A percentile compares a stretch with the other conserved stretches of the same genome.
phyloP scores from a whole-genome alignment of 495 filamentous ascomycete genomes.

The Hypoxylon subgilvum region DNA sequence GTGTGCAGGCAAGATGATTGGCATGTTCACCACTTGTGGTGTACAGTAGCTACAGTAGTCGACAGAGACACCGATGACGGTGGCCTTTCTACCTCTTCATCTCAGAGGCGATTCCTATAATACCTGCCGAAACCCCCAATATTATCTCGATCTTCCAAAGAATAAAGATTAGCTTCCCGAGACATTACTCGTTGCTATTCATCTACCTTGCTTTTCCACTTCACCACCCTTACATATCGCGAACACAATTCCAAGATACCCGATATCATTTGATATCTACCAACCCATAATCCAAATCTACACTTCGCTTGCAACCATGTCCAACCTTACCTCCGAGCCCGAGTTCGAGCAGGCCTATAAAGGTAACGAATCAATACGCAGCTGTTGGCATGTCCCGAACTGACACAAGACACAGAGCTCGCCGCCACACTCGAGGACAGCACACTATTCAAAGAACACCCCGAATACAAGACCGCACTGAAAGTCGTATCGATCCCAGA shows the following conservation, averaged over 20 bases:
- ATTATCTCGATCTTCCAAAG: not conserved
- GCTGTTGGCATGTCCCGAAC: not conserved
- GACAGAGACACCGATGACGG: constrained; percentile 32
- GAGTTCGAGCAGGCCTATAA: constrained; percentile 99
- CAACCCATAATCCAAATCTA: not conserved
- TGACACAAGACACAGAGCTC: constrained; percentile 68
- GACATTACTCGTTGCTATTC: no score
- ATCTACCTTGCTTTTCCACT: not conserved
- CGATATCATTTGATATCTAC: constrained; percentile 20
- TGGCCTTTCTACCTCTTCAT: constrained; percentile 2
- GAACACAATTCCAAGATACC: constrained; percentile 20
- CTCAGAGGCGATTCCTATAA: constrained; percentile 19
- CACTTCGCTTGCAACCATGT: constrained; percentile 61
- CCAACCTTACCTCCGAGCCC: constrained; percentile 84
- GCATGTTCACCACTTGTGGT: constrained; percentile 13
- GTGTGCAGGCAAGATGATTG: constrained; percentile 19
- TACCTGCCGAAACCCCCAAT: not conserved
- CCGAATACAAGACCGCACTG: constrained; percentile 91
- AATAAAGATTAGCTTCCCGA: constrained; percentile 15
- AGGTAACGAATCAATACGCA: constrained; percentile 60
- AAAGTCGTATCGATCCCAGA: constrained; percentile 89
- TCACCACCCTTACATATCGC: not conserved
- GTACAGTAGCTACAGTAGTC: no score
- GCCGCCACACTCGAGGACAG: constrained; percentile 91
- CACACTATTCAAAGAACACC: constrained; percentile 89